Conservation (phyloP, 208 protist species). For the Leishmania arabica region DNA sequence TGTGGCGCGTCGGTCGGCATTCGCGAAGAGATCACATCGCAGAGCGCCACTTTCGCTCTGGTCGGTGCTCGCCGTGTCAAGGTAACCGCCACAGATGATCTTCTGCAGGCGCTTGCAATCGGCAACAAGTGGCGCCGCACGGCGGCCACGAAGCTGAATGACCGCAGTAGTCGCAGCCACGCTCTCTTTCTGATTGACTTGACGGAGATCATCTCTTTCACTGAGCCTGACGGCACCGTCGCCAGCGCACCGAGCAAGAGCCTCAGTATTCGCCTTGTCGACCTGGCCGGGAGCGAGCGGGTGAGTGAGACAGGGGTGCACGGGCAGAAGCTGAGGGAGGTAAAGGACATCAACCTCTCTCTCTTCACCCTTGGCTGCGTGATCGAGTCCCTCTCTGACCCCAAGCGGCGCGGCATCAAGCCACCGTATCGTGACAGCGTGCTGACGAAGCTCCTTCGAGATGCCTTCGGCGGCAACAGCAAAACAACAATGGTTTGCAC, state of each 20-base stretch:
- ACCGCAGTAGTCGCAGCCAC: constrained; percentile 88
- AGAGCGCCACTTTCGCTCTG: constrained; percentile 66
- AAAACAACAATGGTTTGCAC: constrained; percentile 92
- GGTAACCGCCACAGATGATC: constrained; percentile 48
- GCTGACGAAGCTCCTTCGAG: constrained; percentile 86
- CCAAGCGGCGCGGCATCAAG: constrained; percentile 60
- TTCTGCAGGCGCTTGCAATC: constrained; percentile 62
- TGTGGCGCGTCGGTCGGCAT: constrained; percentile 51
- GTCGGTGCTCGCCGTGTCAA: constrained; percentile 54
- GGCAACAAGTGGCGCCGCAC: constrained; percentile 80
- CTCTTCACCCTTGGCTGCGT: constrained; percentile 88
- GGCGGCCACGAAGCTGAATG: constrained; percentile 72
- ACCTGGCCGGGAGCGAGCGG: constrained; percentile 89
- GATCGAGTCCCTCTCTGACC: constrained; percentile 80
- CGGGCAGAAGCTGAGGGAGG: constrained; percentile 84
- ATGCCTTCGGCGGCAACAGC: constrained; percentile 90
- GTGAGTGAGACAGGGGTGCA: constrained; percentile 76
- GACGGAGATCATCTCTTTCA: constrained; percentile 68
- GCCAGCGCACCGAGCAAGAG: constrained; percentile 68
- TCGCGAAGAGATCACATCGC: constrained; percentile 66
- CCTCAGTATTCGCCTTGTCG: constrained; percentile 79
- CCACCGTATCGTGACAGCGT: constrained; percentile 87
- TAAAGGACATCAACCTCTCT: constrained; percentile 82
- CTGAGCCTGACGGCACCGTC: constrained; percentile 54
- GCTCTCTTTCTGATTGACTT: constrained; percentile 86